Evolutionary conservation across 2,329 filamentous ascomycete genomes (phyloP), one percentile per base, ranked within the genome.

Genomic region (Cryphonectria parasitica): DNA sequence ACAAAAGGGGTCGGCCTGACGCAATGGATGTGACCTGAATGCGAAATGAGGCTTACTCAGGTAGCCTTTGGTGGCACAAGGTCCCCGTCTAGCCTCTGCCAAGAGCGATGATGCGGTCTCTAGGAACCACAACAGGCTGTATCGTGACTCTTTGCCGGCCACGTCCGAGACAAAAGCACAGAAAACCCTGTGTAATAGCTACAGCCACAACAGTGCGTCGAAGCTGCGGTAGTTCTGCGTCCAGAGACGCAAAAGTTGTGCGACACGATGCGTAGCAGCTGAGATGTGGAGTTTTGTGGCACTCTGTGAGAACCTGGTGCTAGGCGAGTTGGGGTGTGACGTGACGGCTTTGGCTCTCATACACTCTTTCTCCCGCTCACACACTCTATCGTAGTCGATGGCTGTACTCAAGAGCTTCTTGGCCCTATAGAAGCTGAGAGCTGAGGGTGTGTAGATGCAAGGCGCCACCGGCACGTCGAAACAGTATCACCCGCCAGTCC

Each of bases 401-500:
- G 25, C 43, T n/a, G 43, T 45, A 45, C 28, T 65, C 45, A n/a
- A n/a, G 7, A n/a, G 45, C 7, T 65, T 31, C n/a, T 5, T 28
- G 17, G 34, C 2, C 25, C 62, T 31, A 36, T 31, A 7, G 39
- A 28, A 28, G 61, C 36, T 43, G 61, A 13, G 25, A 61, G 58
- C 36, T 43, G 39, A 45, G 22, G 11, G 60, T 63, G 39, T 64
- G n/a, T 11, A 45, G 10, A 45, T 39, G 41, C 54, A 58, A 28
- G 54, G 25, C 54, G 54, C 54, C 13, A 25, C 0, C 54, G 54
- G 54, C 15, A 31, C 25, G 54, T 31, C 54, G 28, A 58, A 58
- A 58, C 54, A 17, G 61, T 64, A 7, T 17, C 22, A 64, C 36
- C 61, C 36, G 61, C n/a, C 36, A 25, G 45, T 49, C 56, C 56